phyloP scores from a whole-genome alignment of 208 protist species.

The Leishmania aethiopica region DNA sequence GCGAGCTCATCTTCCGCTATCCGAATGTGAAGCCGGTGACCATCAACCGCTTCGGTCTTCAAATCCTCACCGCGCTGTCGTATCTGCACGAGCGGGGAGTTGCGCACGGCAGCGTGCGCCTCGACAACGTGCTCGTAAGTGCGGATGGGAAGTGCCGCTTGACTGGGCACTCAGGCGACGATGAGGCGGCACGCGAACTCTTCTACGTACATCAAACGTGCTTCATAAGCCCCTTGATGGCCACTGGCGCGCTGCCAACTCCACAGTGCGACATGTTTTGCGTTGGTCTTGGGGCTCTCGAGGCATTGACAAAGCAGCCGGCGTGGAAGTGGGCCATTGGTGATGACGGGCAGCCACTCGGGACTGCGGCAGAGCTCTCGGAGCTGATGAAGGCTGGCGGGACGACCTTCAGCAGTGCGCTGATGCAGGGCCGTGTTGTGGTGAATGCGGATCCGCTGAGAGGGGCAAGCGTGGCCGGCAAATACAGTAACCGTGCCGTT shows the following conservation, averaged over 20 bases:
- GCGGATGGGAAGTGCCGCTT: conserved; percentile 68
- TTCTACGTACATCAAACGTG: conserved; percentile 30
- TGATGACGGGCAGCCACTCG: conserved; percentile 1
- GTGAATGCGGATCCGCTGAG: conserved; percentile 2
- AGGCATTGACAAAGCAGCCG: conserved; percentile 36
- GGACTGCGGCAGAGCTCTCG: conserved; percentile 16
- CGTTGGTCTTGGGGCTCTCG: conserved; percentile 50
- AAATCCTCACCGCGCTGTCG: conserved; percentile 47
- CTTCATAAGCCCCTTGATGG: conserved; percentile 75
- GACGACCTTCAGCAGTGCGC: conserved; percentile 10
- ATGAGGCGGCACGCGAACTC: conserved; percentile 12
- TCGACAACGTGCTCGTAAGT: conserved; percentile 63
- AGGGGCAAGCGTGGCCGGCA: background rate
- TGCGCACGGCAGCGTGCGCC: conserved; percentile 64
- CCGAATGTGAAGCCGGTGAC: conserved; percentile 15
- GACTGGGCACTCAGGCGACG: conserved; percentile 43
- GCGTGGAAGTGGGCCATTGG: conserved; percentile 40
- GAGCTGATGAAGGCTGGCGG: conserved; percentile 18
- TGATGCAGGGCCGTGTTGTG: conserved; percentile 8
- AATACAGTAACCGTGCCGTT: background rate
- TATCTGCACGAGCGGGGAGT: conserved; percentile 60
- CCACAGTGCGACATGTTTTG: conserved; percentile 70
- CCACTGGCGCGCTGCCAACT: conserved; percentile 40
- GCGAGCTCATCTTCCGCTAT: conserved; percentile 29
- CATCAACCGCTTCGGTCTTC: conserved; percentile 44